A percentile compares a stretch with the other conserved stretches of the same genome.
Evolutionary conservation across 2,329 filamentous ascomycete species (phyloP).

Genomic region (Calonectria crousiana): DNA sequence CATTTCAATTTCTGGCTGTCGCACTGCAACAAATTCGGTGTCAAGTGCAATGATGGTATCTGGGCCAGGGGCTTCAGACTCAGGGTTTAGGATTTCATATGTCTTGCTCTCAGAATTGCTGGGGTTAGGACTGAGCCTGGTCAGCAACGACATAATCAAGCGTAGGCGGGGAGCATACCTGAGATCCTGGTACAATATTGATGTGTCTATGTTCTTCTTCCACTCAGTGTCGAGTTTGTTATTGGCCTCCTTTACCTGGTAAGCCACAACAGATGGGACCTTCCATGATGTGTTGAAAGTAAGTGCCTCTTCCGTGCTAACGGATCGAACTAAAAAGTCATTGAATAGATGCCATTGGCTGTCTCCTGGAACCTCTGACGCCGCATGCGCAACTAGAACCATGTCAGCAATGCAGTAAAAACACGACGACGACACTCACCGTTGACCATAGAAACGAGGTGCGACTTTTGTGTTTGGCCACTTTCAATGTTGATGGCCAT

Average conservation of each 20-base stretch:
- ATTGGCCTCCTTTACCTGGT: conserved; percentile 84
- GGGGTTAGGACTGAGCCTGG: conserved; percentile 52
- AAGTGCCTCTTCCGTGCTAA: conserved; percentile 85
- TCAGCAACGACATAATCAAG: conserved; percentile 18
- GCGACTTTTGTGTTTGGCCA: conserved; percentile 85
- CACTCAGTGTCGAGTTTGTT: conserved; percentile 88
- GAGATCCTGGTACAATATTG: conserved; percentile 81
- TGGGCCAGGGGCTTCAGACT: conserved; percentile 75
- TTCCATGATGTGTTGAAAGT: conserved; percentile 95
- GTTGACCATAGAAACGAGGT: conserved; percentile 92
- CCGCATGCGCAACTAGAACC: conserved; percentile 72
- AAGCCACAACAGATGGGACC: conserved; percentile 87
- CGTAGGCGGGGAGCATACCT: conserved; percentile 53
- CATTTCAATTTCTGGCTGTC: conserved; percentile 95
- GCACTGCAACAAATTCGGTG: conserved; percentile 94
- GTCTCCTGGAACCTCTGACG: conserved; percentile 67
- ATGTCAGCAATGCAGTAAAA: conserved; percentile 39
- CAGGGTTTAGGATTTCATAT: conserved; percentile 69
- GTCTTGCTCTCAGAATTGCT: conserved; percentile 60
- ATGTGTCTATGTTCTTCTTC: conserved; percentile 87
- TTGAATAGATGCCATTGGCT: conserved; percentile 97
- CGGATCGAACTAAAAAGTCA: conserved; percentile 89
- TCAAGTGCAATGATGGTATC: conserved; percentile 89
- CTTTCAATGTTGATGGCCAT: conserved; percentile 91
- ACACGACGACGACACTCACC: conserved; percentile 56